phyloP scores from a whole-genome alignment of 768 basidiomycete species.

The Steccherinum ochraceum region DNA sequence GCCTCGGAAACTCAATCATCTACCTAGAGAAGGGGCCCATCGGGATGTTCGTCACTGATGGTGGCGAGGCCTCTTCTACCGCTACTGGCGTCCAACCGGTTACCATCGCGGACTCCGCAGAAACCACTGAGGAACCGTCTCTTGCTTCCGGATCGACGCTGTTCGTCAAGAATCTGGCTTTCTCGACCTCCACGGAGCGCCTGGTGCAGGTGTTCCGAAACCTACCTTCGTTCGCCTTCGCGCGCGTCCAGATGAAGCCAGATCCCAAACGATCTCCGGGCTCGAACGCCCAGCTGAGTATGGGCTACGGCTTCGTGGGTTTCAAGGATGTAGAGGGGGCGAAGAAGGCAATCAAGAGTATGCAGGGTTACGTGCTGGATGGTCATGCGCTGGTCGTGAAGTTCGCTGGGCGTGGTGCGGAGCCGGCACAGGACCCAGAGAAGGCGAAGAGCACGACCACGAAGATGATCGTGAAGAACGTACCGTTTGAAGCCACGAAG shows the following conservation, averaged over 20 bases:
- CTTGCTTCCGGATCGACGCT: slow-evolving; percentile 73
- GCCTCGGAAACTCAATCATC: slow-evolving; percentile 82
- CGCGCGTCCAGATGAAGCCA: slow-evolving; percentile 86
- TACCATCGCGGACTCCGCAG: slow-evolving; percentile 35
- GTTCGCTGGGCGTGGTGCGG: slow-evolving; percentile 78
- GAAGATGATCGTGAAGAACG: slow-evolving; percentile 97
- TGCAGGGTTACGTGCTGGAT: slow-evolving; percentile 81
- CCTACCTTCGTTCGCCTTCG: slow-evolving; percentile 78
- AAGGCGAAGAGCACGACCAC: slow-evolving; percentile 59
- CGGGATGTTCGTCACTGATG: slow-evolving; percentile 59
- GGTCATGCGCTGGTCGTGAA: slow-evolving; percentile 80
- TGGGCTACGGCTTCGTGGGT: slow-evolving; percentile 96
- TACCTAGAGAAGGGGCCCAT: slow-evolving; percentile 92
- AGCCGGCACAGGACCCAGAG: slow-evolving; percentile 29
- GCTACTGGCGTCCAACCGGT: slow-evolving; percentile 25
- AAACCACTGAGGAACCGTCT: slow-evolving; percentile 33
- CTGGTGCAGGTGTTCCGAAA: slow-evolving; percentile 64
- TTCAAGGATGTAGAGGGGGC: slow-evolving; percentile 76
- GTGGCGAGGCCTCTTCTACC: slow-evolving; percentile 7
- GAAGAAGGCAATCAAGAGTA: slow-evolving; percentile 62
- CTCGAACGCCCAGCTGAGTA: slow-evolving; percentile 52
- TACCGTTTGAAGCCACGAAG: slow-evolving; percentile 94
- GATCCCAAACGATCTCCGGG: slow-evolving; percentile 64
- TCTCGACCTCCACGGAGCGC: slow-evolving; percentile 76
- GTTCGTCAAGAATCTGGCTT: slow-evolving; percentile 94